Evolutionary conservation across 1,284 basidiomycete genomes (phyloP), one percentile per base, ranked within the genome.

Genomic region (Inonotus obliquus): DNA sequence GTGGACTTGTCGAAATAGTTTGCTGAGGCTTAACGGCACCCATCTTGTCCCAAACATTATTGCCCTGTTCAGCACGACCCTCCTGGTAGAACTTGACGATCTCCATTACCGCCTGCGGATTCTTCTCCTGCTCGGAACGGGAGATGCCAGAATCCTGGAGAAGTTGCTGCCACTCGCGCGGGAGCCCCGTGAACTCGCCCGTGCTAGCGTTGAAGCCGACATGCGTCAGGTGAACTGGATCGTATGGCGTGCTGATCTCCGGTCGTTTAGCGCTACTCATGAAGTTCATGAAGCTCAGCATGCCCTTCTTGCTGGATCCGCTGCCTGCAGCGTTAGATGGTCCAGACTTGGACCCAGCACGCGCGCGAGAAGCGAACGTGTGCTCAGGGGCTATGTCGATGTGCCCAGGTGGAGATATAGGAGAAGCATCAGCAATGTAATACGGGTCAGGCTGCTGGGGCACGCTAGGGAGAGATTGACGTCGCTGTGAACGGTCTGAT

Each of bases 171-270:
- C 97, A 99, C 77, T 99, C 96, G 73, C 96, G 96, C 1, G 97
- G 97, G 60, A 99, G 81, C 3, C 97, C 97, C 9, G 92, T 96
- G 77, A 95, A 99, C 77, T 99, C 96, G 62, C 97, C 97, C 0
- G 96, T 99, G 64, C 94, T 96, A 37, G 94, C 94, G 77, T 99
- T 98, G 84, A 98, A 99, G 65, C 96, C 97, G 72, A 99, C 97
- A 72, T 99, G 97, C 0, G 96, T 99, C 67, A 99, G 87, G 77
- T 99, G 97, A 44, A 99, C 96, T n/a, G 97, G 97, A 75, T 99
- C 97, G 74, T 98, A 99, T 1, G 94, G 96, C 2, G 94, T 97
- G 67, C 92, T 96, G 78, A 99, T 99, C 76, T 97, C 94, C 19
- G 89, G 89, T 47, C 92, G 85, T 78, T 94, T 95, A 62, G 84